Conservation (phyloP, 768 basidiomycete genomes). For the Coprinopsis marcescibilis region DNA sequence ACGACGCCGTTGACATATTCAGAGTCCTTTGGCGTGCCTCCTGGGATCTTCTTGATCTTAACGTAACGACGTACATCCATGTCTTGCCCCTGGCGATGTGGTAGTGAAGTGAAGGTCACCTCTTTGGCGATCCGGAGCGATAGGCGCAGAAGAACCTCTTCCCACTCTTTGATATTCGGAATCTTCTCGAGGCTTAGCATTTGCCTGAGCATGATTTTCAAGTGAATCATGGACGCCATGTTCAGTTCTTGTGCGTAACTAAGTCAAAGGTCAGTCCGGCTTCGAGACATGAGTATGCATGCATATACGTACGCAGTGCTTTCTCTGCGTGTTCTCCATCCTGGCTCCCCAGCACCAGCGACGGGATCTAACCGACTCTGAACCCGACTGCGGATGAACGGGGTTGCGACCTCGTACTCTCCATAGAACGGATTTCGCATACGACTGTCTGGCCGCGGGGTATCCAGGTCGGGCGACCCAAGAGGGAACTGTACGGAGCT, state of each 20-base stretch:
- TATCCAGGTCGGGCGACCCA: slow-evolving; percentile 62
- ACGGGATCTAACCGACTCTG: slow-evolving; percentile 69
- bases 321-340: slow-evolving; percentile 84
- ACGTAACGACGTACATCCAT: slow-evolving; percentile 95
- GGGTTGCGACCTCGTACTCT: slow-evolving; percentile 67
- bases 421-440: slow-evolving; percentile 56
- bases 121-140: slow-evolving; percentile 84
- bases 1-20: slow-evolving; percentile 97
- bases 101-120: slow-evolving; percentile 65
- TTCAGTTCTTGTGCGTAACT: slow-evolving; percentile 86
- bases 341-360: slow-evolving; percentile 52
- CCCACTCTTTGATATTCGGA: slow-evolving; percentile 84
- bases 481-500: slow-evolving; percentile 81
- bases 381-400: slow-evolving; percentile 80
- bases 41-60: slow-evolving; percentile 98
- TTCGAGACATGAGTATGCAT: slow-evolving; percentile 1
- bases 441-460: slow-evolving; percentile 9
- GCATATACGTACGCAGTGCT: slow-evolving; percentile 79
- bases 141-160: slow-evolving; percentile 72
- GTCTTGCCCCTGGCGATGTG: slow-evolving; percentile 79
- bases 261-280: neutral
- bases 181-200: slow-evolving; percentile 80
- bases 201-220: slow-evolving; percentile 87
- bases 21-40: slow-evolving; percentile 85
- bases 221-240: slow-evolving; percentile 79